Evolutionary conservation across 2,329 filamentous ascomycete species (phyloP), one percentile per base, ranked within the genome.

Genomic region (Hyphodiscus sp.): DNA sequence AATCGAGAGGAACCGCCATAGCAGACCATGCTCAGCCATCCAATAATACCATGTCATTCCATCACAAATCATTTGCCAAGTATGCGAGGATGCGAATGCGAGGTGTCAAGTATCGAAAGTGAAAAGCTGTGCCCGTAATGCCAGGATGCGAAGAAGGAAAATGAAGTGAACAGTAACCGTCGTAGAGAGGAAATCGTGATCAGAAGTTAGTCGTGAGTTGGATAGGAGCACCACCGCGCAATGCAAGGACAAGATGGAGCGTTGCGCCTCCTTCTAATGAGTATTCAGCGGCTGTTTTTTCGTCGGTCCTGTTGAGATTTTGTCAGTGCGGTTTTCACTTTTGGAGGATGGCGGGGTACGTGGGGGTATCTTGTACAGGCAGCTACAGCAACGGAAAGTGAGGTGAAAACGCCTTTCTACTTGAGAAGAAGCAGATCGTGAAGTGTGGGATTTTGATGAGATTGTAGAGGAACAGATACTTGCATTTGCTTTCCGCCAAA

Each of bases 401-500:
- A 23, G 16, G 16, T 42, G 41, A 29, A n/a, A 18, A 42, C n/a
- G 30, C 18, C 41, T 15, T 2, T n/a, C 26, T 8, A 20, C 18
- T 13, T 19, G 42, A 41, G 23, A 19, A 33, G 19, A 49, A 44
- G 46, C 46, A 43, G 26, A 8, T 20, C 20, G 44, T 46, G 8
- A n/a, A 46, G 7, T 20, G 9, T 10, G 18, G n/a, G 20, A 8
- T 20, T 46, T 10, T 20, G 44, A 26, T 18, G 44, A 20, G 45
- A 43, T 7, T 55, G 29, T 29, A 49, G 49, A 19, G 7, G 18
- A 44, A 41, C 23, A 29, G 20, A 29, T 46, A 71, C 77, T 58
- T 75, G 96, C 94, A 99, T 96, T 72, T 99, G 94, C 78, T 99
- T 99, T 67, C 94, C 94, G 51, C 92, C 91, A 69, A 87, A 96